Evolutionary conservation across 495 filamentous ascomycete genomes (phyloP), one percentile per base, ranked within the genome.

Genomic region (Glutinoglossum americanum): DNA sequence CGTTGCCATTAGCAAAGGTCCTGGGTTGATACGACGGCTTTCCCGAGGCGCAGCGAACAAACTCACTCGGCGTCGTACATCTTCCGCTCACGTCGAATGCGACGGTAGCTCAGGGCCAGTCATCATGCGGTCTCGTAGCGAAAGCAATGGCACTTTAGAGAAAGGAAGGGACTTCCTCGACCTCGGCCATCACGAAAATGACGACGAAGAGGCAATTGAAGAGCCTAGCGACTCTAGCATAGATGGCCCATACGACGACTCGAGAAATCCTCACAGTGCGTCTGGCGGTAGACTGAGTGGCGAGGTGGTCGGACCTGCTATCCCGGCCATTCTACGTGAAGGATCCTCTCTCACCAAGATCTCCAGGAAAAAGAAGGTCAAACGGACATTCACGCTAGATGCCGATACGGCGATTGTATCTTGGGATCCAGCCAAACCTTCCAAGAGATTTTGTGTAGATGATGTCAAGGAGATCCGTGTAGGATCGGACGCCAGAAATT

Each of bases 41-140:
- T 85, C 82, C 4, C 72, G 75, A n/a, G 79, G 81, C 30, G 80
- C 80, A 4, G 74, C 74, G 39, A 81, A 76, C 62, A 82, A 78
- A 59, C 69, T 84, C 26, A 74, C 68, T 5, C 68, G 78, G 45
- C 77, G 89, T 56, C 79, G 84, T 54, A 76, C 79, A 55, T 92
- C 88, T 6, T 83, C 83, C 0, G 80, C 81, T 6, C 74, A 84
- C 39, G 74, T 80, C 23, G 80, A 80, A 57, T 85, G 79, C 64
- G 80, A 87, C 27, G 88, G 95, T 63, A 95, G 89, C 66, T 82
- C 83, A 26, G 92, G 92, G 0, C 92, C 92, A 1, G 82, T 90
- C 27, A 81, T 94, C 32, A 79, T 92, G 69, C 80, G 92, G 55
- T 77, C 86, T 57, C 79, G 89, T 56, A 93, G 89, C 64, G 88